Base-by-base conservation (phyloP, 805 yeast species). In the Dipodascopsis uninucleata region DNA sequence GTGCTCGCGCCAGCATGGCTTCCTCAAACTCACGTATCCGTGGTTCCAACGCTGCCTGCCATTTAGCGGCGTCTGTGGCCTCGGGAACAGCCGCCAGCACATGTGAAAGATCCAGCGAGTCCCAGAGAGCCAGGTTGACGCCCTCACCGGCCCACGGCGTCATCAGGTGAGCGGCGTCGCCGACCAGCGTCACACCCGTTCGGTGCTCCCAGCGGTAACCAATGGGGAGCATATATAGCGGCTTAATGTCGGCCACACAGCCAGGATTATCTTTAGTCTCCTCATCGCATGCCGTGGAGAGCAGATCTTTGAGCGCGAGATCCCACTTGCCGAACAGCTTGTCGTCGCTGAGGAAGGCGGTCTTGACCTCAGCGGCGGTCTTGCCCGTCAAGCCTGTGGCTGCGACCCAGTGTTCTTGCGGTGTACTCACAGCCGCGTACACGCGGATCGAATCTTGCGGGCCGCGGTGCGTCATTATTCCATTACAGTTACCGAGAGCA, bases 121-220 rank as follows among this genome's bases (percentile, higher is more conserved):
- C 29, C 29, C 29, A 26, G 12, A 26, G 29, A 12, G 29, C 29
- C 29, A 26, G 14, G 29, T 26, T 26, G 29, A 26, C 29, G 14
- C 29, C 29, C 29, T 26, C 29, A 14, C 29, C 29, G 14, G 29
- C 29, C 29, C 29, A 26, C 29, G 29, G 29, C 29, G 29, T 26
- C 29, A 26, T 26, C 29, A 26, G 29, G 29, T 26, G 29, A 26
- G 29, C 29, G 12, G 29, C 29, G 14, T 26, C 29, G 29, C 29
- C 29, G 29, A 26, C 29, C 14, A 26, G 29, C 29, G 29, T 26
- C 29, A 14, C 29, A 12, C 29, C 29, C 14, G 29, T 26, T 12
- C 29, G 29, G 29, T 14, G 29, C 29, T 26, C 29, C 29, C 29
- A 26, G 29, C 29, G 29, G 29, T 26, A 14, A 26, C 29, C 29